A percentile compares a stretch with the other conserved stretches of the same genome.
phyloP scores from a whole-genome alignment of 768 basidiomycete genomes.

The Cystofilobasidium ferigula region DNA sequence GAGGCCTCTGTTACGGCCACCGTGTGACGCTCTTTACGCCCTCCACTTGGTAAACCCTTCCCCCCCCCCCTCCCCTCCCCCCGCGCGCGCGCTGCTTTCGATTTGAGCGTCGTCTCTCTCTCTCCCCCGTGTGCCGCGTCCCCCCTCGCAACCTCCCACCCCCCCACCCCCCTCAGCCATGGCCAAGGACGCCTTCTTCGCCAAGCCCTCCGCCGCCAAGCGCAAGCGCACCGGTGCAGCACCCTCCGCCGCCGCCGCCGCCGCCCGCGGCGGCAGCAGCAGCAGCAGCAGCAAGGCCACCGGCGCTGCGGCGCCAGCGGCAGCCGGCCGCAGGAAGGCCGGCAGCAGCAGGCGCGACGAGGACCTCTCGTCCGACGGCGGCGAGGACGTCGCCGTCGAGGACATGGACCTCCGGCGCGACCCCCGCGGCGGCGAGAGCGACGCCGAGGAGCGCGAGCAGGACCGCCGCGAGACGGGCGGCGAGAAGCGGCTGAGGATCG shows the following conservation, averaged over 20 bases:
- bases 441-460: constrained; percentile 69
- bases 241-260: not conserved
- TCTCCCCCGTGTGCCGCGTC: not conserved
- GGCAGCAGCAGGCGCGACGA: constrained; percentile 28
- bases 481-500: constrained; percentile 76
- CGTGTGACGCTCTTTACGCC: no score
- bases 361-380: constrained; percentile 32
- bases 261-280: not conserved
- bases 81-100: no score
- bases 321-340: not conserved
- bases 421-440: constrained; percentile 53
- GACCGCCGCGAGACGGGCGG: constrained; percentile 26
- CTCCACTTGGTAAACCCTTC: no score
- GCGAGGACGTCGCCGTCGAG: constrained; percentile 42
- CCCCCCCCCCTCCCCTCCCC: no score
- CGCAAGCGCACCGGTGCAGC: constrained; percentile 15
- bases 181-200: constrained; percentile 21
- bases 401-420: constrained; percentile 60
- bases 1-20: no score
- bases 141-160: not conserved
- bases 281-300: not conserved
- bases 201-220: constrained; percentile 15
- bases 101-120: not conserved
- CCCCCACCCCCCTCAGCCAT: not conserved
- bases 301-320: not conserved